These are phyloP conservation scores for Chlamydomonas incerta DNA, from an alignment of 139 green algal species.

Conservation along the genomic window DNA sequence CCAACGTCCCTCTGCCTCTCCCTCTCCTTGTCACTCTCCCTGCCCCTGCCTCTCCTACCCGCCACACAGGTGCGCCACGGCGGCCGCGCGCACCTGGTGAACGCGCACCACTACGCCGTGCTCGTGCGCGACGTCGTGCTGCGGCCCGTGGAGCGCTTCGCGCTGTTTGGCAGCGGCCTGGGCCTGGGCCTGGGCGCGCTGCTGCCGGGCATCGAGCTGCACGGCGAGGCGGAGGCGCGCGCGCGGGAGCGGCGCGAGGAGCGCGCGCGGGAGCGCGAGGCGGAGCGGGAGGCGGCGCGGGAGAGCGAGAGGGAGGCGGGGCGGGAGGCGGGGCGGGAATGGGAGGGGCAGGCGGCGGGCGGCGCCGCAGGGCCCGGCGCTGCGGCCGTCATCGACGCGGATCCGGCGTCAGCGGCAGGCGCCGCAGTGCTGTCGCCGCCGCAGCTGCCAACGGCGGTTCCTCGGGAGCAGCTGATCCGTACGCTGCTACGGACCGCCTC, in stretches of 20 bases:
- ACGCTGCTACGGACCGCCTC: no score
- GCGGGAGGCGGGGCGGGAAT: not conserved
- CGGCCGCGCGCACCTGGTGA: constrained; percentile 25
- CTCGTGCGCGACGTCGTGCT: constrained; percentile 35
- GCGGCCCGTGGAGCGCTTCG: constrained; percentile 22
- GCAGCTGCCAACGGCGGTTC: no score
- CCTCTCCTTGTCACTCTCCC: not conserved
- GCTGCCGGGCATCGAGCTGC: not conserved
- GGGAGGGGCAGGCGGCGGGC: not conserved
- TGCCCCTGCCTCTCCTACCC: not conserved
- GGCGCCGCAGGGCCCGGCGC: not conserved
- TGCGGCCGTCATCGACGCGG: not conserved
- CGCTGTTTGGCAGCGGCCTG: not conserved
- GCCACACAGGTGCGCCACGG: constrained; percentile 11
- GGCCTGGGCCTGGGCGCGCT: not conserved
- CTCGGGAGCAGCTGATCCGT: no score
- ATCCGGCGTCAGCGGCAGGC: no score
- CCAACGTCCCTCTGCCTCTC: not conserved
- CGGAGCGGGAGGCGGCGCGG: not conserved
- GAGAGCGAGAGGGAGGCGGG: not conserved
- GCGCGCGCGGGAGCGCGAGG: not conserved
- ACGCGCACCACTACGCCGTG: constrained; percentile 34
- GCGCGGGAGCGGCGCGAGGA: no score
- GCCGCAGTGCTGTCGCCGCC: no score
- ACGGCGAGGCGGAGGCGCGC: not conserved